A percentile compares a stretch with the other conserved stretches of the same genome.
These are phyloP conservation scores for Cercis canadensis DNA, from an alignment of 306 rosid species.

Conservation along the genomic window DNA sequence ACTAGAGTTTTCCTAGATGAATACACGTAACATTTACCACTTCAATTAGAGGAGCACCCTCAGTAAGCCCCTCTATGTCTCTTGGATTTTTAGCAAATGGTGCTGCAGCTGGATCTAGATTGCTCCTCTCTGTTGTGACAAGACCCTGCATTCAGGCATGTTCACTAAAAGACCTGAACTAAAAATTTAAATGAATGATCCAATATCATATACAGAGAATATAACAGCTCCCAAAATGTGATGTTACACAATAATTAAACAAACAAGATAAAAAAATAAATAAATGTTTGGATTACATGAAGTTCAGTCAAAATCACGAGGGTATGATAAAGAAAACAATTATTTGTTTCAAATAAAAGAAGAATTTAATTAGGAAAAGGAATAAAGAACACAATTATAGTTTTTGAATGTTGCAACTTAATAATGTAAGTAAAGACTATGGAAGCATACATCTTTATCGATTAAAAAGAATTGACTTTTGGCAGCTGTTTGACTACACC, in stretches of 20 bases:
- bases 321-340: conserved; percentile 21
- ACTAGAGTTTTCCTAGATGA: conserved; percentile 1
- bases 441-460: conserved; percentile 82
- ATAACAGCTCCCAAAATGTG: conserved; percentile 19
- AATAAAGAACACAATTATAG: no score
- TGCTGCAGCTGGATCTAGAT: conserved; percentile 83
- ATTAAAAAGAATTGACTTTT: conserved; percentile 74
- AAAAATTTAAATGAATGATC: conserved; percentile 20
- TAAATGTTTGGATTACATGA: conserved; percentile 3
- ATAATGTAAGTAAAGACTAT: conserved; percentile 11
- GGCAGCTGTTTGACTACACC: conserved; percentile 63
- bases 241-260: conserved; percentile 5
- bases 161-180: conserved; percentile 5
- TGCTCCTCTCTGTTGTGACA: conserved; percentile 79
- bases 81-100: conserved; percentile 86
- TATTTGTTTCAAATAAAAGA: not conserved
- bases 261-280: not conserved
- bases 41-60: conserved; percentile 88
- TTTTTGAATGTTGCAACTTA: conserved; percentile 22
- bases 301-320: conserved; percentile 20
- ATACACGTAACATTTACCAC: conserved; percentile 69
- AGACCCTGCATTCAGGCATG: conserved; percentile 76
- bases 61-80: conserved; percentile 77
- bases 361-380: no score
- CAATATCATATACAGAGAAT: conserved; percentile 6